phyloP scores from a whole-genome alignment of 768 basidiomycete genomes.

The Tulasnella sp. region DNA sequence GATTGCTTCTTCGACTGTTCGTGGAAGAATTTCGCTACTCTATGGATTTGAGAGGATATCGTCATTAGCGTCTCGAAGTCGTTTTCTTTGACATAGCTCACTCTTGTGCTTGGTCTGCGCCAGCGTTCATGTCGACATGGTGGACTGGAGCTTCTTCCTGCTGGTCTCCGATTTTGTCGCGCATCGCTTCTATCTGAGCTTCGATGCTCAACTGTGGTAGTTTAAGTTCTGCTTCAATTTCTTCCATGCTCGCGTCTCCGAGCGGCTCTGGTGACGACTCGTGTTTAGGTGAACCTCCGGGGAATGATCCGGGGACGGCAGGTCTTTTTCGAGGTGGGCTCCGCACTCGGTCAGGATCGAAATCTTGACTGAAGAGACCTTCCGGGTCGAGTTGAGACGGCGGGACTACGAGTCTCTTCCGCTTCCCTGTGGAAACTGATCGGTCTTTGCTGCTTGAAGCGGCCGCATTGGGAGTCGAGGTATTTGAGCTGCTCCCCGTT shows the following conservation, averaged over 20 bases:
- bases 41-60: neutral
- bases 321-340: neutral
- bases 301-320: neutral
- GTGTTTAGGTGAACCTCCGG: neutral
- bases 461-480: neutral
- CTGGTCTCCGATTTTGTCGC: neutral
- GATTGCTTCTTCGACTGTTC: neutral
- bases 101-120: neutral
- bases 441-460: neutral
- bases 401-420: neutral
- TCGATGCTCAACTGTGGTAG: neutral
- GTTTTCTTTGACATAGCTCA: neutral
- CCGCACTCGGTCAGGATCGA: neutral
- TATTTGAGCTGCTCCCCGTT: neutral
- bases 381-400: neutral
- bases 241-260: neutral
- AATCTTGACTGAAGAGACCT: neutral
- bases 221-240: neutral
- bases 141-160: neutral
- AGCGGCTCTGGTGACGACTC: neutral
- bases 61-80: neutral
- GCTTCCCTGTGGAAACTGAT: neutral
- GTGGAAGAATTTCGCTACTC: conserved; percentile 2
- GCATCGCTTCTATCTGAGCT: neutral
- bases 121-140: neutral